Conservation (phyloP, 2,329 filamentous ascomycete genomes). For the Fusarium abutilonis region DNA sequence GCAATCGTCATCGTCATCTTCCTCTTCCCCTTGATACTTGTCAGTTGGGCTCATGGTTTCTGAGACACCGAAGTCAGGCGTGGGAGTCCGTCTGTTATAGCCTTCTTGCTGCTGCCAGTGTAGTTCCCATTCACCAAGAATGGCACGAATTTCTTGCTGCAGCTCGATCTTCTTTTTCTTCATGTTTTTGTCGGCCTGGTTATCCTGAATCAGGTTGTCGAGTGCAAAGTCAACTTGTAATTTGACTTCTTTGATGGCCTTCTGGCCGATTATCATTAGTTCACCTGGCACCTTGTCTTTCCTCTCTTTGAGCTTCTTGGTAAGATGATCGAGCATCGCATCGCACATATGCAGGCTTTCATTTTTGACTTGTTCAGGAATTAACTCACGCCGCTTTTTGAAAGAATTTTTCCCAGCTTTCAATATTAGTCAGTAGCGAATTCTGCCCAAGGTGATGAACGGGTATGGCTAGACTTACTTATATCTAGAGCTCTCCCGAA, state of each 20-base stretch:
- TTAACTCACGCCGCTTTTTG: not conserved
- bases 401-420: not conserved
- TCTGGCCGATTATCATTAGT: not conserved
- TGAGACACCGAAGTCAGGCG: slow-evolving; percentile 1
- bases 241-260: not conserved
- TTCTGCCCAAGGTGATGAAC: fast-evolving
- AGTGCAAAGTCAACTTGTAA: not conserved
- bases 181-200: not conserved
- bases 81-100: not conserved
- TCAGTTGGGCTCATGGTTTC: not conserved
- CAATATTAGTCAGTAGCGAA: not conserved
- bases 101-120: not conserved
- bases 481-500: not conserved
- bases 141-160: not conserved
- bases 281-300: not conserved
- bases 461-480: not conserved
- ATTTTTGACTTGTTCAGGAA: not conserved
- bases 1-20: no score
- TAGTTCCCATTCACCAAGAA: slow-evolving; percentile 1
- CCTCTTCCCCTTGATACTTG: no score
- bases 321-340: not conserved
- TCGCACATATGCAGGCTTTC: not conserved
- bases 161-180: not conserved
- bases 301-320: not conserved
- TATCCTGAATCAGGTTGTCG: slow-evolving; percentile 12